phyloP scores from a whole-genome alignment of 1,284 basidiomycete species.

The Pseudozyma flocculosa region DNA sequence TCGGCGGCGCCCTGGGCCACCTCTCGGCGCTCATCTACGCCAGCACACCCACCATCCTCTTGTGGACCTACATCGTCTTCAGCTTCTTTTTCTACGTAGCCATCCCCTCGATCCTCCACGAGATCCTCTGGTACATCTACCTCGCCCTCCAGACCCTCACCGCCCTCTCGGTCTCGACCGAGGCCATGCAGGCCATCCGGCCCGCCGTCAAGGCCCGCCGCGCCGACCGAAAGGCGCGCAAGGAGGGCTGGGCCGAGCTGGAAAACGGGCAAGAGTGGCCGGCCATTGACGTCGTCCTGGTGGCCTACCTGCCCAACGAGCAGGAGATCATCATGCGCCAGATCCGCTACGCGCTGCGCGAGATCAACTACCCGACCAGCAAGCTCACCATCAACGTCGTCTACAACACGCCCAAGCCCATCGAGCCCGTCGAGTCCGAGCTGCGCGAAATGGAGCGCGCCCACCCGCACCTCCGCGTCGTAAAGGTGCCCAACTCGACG shows the following conservation, averaged over 20 bases:
- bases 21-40: conserved; percentile 36
- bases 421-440: conserved; percentile 40
- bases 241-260: conserved; percentile 32
- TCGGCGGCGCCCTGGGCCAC: conserved; percentile 12
- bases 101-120: conserved; percentile 36
- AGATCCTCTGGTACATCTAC: conserved; percentile 40
- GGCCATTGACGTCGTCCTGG: conserved; percentile 43
- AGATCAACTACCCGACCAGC: conserved; percentile 44
- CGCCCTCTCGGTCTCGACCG: conserved; percentile 37
- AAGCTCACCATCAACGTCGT: conserved; percentile 48
- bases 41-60: conserved; percentile 41
- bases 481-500: conserved; percentile 47
- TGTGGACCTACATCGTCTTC: conserved; percentile 20
- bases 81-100: conserved; percentile 44
- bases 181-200: conserved; percentile 44
- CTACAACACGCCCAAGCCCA: conserved; percentile 50
- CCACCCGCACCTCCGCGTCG: conserved; percentile 32
- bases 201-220: conserved; percentile 39
- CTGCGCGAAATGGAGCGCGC: conserved; percentile 28
- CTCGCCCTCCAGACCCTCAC: conserved; percentile 40
- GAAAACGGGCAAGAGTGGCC: conserved; percentile 40
- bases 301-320: conserved; percentile 51
- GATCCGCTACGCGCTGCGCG: conserved; percentile 39
- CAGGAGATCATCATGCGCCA: conserved; percentile 50
- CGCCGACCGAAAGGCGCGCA: conserved; percentile 31